Conservation (phyloP, 345 rosid species). For the Luvunga scandens region DNA sequence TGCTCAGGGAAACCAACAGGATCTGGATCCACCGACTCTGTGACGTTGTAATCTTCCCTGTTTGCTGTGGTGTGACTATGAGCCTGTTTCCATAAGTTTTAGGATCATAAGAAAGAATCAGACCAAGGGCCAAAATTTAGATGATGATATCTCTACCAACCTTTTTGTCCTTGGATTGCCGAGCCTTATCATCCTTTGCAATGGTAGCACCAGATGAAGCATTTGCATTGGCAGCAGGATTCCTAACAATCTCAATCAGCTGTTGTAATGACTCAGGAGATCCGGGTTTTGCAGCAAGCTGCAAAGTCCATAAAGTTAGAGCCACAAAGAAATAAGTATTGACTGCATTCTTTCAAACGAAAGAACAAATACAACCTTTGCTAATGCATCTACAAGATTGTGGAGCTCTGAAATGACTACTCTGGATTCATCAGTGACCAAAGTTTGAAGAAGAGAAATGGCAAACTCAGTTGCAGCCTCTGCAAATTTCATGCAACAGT, state of each 20-base stretch:
- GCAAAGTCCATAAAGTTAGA: slow-evolving; percentile 20
- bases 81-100: slow-evolving; percentile 42
- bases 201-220: slow-evolving; percentile 39
- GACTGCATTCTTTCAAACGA: not conserved
- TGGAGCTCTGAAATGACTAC: slow-evolving; percentile 93
- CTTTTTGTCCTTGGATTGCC: slow-evolving; percentile 72
- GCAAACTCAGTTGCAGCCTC: slow-evolving; percentile 87
- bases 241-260: slow-evolving; percentile 72
- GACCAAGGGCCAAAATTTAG: not conserved
- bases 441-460: slow-evolving; percentile 75
- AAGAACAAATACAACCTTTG: slow-evolving; percentile 53
- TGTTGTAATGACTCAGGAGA: slow-evolving; percentile 76
- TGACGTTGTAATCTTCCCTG: slow-evolving; percentile 54
- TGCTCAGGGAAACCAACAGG: slow-evolving; percentile 72
- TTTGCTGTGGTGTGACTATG: slow-evolving; percentile 29
- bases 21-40: slow-evolving; percentile 67
- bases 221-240: slow-evolving; percentile 51
- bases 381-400: slow-evolving; percentile 86
- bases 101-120: slow-evolving; percentile 8
- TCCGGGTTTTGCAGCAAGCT: slow-evolving; percentile 89
- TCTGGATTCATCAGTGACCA: slow-evolving; percentile 76
- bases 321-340: not conserved
- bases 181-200: slow-evolving; percentile 69
- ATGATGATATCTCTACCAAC: slow-evolving; percentile 28
- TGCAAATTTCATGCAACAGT: slow-evolving; percentile 36